Percentiles rank a stretch among this genome's conserved stretches.
These are phyloP conservation scores for Saksenaea vasiformis DNA, from an alignment of 371 early-diverging fungal species.

Conservation along the genomic window DNA sequence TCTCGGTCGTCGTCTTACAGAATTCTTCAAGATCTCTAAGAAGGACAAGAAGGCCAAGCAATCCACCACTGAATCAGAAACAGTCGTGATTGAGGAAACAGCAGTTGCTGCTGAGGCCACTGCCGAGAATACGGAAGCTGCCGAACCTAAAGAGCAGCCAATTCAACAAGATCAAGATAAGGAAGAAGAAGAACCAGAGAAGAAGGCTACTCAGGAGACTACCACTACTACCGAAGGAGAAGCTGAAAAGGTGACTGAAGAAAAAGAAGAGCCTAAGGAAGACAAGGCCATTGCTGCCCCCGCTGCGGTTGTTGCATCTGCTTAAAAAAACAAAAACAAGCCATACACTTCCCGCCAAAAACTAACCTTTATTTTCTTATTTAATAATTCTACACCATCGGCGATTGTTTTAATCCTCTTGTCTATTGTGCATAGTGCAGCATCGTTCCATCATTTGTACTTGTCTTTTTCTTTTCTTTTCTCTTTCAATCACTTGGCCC, in stretches of 20 bases:
- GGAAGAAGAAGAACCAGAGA: conserved; percentile 1
- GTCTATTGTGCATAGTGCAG: conserved; percentile 8
- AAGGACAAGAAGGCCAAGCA: conserved; percentile 14
- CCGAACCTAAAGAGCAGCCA: neutral
- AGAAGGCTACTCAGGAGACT: conserved; percentile 8
- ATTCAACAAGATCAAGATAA: neutral
- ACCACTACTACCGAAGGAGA: neutral
- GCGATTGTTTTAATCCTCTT: neutral
- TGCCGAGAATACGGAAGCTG: neutral
- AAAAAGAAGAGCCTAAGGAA: conserved; percentile 7
- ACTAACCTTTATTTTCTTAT: neutral
- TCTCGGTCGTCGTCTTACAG: conserved; percentile 16
- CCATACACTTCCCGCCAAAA: conserved; percentile 1
- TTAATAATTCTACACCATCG: neutral
- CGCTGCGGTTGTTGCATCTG: conserved; percentile 1
- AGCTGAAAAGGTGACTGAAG: neutral
- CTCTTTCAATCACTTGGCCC: neutral
- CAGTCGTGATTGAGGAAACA: neutral
- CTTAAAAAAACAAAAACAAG: neutral
- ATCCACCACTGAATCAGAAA: neutral
- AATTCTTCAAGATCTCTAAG: conserved; percentile 9
- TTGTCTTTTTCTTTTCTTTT: neutral
- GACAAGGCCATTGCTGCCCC: conserved; percentile 10
- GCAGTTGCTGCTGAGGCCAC: conserved; percentile 4
- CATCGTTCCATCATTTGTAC: neutral